Evolutionary conservation across 2,329 filamentous ascomycete genomes (phyloP).

Genomic region (Chaetothyriales sp.): DNA sequence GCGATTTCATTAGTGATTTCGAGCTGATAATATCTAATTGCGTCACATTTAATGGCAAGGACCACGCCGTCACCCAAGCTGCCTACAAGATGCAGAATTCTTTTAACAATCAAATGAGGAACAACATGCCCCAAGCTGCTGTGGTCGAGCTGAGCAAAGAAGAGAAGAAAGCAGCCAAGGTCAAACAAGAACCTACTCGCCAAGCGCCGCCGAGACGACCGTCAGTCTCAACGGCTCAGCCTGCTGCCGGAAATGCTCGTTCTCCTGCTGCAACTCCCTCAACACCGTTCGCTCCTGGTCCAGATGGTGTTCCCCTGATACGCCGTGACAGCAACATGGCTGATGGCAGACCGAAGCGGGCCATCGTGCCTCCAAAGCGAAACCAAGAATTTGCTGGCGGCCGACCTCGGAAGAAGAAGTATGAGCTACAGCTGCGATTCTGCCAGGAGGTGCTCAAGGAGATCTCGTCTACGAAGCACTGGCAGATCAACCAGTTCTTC

Average conservation of each 20-base stretch:
- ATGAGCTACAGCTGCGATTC: constrained; percentile 76
- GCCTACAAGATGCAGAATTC: constrained; percentile 46
- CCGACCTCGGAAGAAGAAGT: constrained; percentile 81
- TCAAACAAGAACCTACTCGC: constrained; percentile 23
- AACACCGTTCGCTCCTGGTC: constrained; percentile 54
- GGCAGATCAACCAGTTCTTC: constrained; percentile 56
- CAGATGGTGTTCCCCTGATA: constrained; percentile 65
- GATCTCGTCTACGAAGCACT: constrained; percentile 59
- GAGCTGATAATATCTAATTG: constrained; percentile 67
- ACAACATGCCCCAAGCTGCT: constrained; percentile 39
- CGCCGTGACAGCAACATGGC: constrained; percentile 68
- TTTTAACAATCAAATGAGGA: constrained; percentile 46
- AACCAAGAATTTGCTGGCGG: constrained; percentile 75
- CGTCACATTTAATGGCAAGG: constrained; percentile 62
- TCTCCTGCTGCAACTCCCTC: constrained; percentile 32
- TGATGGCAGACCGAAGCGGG: constrained; percentile 75
- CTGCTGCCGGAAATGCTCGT: constrained; percentile 26
- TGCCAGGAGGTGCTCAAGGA: constrained; percentile 70
- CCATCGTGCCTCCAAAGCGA: constrained; percentile 83
- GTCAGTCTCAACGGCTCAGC: constrained; percentile 21
- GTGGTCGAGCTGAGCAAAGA: constrained; percentile 45
- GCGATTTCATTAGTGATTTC: constrained; percentile 60
- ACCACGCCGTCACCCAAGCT: constrained; percentile 56
- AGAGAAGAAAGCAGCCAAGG: constrained; percentile 43
- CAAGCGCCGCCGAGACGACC: constrained; percentile 34